These are phyloP conservation scores for Linum lewisii DNA, from an alignment of 345 rosid species.

Conservation along the genomic window DNA sequence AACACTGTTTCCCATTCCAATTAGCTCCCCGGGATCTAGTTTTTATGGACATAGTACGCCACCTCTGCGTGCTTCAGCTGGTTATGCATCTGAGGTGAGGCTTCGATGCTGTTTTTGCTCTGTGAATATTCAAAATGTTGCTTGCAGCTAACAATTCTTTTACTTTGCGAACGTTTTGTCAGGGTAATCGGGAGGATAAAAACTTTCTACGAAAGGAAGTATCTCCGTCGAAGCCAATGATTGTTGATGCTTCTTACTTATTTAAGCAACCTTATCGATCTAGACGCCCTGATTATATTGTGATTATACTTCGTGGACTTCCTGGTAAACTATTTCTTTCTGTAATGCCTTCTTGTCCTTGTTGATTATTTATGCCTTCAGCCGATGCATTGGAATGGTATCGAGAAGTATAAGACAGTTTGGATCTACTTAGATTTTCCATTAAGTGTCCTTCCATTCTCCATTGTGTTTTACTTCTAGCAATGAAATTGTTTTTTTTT, in stretches of 20 bases:
- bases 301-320: conserved; percentile 80
- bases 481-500: not conserved
- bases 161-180: not conserved
- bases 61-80: conserved; percentile 15
- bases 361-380: too few relatives aligned
- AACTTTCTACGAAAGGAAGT: conserved; percentile 26
- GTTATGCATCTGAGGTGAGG: conserved; percentile 24
- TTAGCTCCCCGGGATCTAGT: conserved; percentile 21
- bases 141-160: not conserved
- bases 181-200: conserved; percentile 15
- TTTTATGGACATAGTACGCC: conserved; percentile 17
- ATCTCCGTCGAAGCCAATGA: conserved; percentile 39
- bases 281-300: conserved; percentile 76
- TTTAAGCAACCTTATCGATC: conserved; percentile 61
- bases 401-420: not conserved
- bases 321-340: conserved; percentile 41
- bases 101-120: conserved; percentile 1
- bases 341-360: not conserved
- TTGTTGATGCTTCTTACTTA: conserved; percentile 57
- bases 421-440: not conserved
- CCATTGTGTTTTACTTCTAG: not conserved
- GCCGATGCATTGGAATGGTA: not conserved
- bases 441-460: not conserved
- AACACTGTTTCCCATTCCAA: conserved; percentile 39
- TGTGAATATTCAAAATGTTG: not conserved